These are phyloP conservation scores for Sporothrix schenckii DNA, from an alignment of 2,329 filamentous ascomycete species.

Conservation along the genomic window DNA sequence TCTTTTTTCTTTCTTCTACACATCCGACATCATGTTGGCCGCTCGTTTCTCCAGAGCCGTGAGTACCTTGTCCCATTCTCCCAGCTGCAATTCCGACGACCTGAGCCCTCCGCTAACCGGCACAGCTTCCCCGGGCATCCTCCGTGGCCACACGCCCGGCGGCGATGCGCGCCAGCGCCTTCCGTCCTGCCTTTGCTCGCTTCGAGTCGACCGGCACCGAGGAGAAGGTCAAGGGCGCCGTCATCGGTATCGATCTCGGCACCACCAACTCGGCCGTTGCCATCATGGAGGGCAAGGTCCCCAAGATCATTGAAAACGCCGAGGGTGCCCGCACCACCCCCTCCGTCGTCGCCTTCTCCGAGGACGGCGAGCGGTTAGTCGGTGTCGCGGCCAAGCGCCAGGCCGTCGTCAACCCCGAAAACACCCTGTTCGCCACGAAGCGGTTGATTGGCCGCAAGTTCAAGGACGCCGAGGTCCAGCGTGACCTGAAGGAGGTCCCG, in stretches of 20 bases:
- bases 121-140: conserved; percentile 73
- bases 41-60: conserved; percentile 75
- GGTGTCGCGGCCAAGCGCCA: conserved; percentile 98
- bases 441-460: conserved; percentile 98
- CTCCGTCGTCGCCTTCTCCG: conserved; percentile 89
- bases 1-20: conserved; percentile 34
- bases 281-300: conserved; percentile 89
- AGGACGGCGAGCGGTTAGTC: conserved; percentile 90
- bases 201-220: conserved; percentile 70
- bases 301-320: conserved; percentile 76
- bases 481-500: conserved; percentile 99
- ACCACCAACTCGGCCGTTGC: conserved; percentile 66
- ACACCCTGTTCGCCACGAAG: conserved; percentile 98
- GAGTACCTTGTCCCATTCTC: conserved; percentile 48
- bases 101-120: neutral
- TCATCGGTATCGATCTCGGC: conserved; percentile 78
- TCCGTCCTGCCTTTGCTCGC: conserved; percentile 73
- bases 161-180: conserved; percentile 65
- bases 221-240: conserved; percentile 73
- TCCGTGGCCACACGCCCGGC: conserved; percentile 69
- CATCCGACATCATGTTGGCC: conserved; percentile 65
- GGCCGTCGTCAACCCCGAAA: conserved; percentile 93
- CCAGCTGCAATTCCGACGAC: neutral
- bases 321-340: conserved; percentile 80
- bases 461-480: conserved; percentile 85